A percentile compares a stretch with the other conserved stretches of the same genome.
phyloP scores from a whole-genome alignment of 148 eudicot genomes.

The Rhododendron henanense region DNA sequence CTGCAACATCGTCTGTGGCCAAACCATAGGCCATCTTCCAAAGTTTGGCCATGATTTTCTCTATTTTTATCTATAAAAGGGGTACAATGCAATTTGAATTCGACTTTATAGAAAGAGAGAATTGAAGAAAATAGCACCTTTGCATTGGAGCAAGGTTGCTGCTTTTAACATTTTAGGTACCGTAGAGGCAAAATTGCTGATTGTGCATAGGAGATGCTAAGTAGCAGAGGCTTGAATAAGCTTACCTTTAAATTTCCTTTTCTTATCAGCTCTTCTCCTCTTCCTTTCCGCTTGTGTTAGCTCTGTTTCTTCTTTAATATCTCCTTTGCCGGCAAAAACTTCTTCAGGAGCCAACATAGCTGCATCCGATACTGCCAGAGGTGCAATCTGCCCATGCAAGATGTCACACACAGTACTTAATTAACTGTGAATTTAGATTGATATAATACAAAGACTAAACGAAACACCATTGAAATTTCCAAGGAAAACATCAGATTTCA shows the following conservation, averaged over 20 bases:
- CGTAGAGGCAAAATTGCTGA: neutral
- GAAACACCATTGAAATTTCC: neutral
- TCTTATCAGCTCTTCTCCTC: slow-evolving; percentile 80
- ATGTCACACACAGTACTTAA: slow-evolving; percentile 5
- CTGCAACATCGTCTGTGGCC: neutral
- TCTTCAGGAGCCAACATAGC: slow-evolving; percentile 99
- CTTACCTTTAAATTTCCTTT: slow-evolving; percentile 81
- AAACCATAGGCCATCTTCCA: neutral
- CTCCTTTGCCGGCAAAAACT: slow-evolving; percentile 84
- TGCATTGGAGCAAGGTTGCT: neutral
- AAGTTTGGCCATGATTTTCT: neutral
- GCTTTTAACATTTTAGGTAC: neutral
- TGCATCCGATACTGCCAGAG: slow-evolving; percentile 89
- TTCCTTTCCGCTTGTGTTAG: slow-evolving; percentile 81
- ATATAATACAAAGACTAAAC: neutral
- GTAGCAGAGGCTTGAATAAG: neutral
- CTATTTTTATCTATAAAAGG: neutral
- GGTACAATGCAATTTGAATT: neutral
- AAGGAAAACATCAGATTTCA: neutral
- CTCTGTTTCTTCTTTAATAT: slow-evolving; percentile 89
- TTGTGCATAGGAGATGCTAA: neutral
- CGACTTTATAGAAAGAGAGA: neutral
- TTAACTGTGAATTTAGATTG: neutral
- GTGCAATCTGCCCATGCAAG: slow-evolving; percentile 61
- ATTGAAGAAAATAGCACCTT: neutral